phyloP scores from a whole-genome alignment of 1,139 yeast genomes.

The Pichia sp. region DNA sequence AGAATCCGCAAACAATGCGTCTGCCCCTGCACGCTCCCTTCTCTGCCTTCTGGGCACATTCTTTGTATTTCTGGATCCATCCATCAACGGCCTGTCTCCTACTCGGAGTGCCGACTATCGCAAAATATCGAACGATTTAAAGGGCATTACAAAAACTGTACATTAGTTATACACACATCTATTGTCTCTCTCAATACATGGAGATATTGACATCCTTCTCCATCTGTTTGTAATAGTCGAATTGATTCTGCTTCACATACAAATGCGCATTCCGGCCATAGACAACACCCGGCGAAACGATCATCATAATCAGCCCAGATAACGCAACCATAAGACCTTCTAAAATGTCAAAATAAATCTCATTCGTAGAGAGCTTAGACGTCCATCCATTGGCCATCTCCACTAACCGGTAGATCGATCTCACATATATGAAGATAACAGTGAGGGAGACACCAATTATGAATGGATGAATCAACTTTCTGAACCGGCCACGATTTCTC shows the following conservation, averaged over 20 bases:
- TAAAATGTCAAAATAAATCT: constrained; percentile 68
- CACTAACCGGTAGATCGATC: constrained; percentile 79
- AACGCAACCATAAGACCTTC: constrained; percentile 71
- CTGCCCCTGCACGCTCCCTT: no score
- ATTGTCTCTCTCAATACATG: no score
- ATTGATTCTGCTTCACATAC: constrained; percentile 7
- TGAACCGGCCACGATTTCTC: constrained; percentile 30
- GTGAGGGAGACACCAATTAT: constrained; percentile 52
- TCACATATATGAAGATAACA: constrained; percentile 58
- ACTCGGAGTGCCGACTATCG: no score
- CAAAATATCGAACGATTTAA: no score
- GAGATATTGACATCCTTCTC: no score
- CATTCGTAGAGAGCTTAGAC: constrained; percentile 69
- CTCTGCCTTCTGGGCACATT: no score
- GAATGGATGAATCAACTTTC: constrained; percentile 44
- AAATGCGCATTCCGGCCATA: constrained; percentile 39
- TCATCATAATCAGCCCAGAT: constrained; percentile 45
- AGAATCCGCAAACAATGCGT: no score
- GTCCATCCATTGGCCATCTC: constrained; percentile 82
- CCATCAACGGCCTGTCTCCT: no score
- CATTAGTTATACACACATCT: no score
- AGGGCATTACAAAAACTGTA: no score
- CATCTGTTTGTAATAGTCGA: no score
- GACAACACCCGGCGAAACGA: constrained; percentile 64
- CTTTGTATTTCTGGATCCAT: no score